These are phyloP conservation scores for Sicyos edulis DNA, from an alignment of 306 rosid species.

Conservation along the genomic window DNA sequence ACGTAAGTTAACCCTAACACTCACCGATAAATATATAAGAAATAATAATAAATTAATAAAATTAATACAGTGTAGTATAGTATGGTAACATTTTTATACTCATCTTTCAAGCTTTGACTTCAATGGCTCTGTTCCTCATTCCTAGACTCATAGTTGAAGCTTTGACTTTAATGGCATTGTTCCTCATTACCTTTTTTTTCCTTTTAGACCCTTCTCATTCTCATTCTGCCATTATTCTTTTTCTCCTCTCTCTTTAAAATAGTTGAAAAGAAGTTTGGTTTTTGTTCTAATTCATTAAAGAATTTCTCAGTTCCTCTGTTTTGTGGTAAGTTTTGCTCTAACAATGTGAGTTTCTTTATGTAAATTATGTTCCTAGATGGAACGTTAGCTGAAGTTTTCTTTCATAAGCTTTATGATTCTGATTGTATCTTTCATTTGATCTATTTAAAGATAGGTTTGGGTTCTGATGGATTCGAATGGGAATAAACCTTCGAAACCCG, in stretches of 20 bases:
- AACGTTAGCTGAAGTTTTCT: neutral
- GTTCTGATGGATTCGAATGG: conserved; percentile 10
- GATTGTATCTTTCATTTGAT: neutral
- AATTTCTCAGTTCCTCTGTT: neutral
- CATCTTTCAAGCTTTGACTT: too few species aligned
- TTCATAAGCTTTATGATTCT: neutral
- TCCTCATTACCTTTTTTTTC: neutral
- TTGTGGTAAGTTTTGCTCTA: neutral
- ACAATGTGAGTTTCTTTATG: neutral
- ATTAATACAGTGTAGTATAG: too few species aligned
- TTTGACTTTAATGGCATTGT: neutral
- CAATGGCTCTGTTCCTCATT: too few species aligned
- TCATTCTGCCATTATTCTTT: neutral
- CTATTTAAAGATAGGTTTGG: neutral
- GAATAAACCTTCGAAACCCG: conserved; percentile 24
- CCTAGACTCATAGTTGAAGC: neutral
- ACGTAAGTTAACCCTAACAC: too few species aligned
- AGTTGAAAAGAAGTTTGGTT: neutral
- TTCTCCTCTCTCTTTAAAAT: neutral
- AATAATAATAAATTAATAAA: too few species aligned
- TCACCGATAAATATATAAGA: too few species aligned
- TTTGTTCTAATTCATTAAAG: neutral
- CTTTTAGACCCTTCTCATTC: neutral
- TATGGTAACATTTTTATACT: too few species aligned
- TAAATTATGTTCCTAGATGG: neutral